Base-by-base conservation (phyloP, 2,329 filamentous ascomycete species). In the Penicillium vulpinum region DNA sequence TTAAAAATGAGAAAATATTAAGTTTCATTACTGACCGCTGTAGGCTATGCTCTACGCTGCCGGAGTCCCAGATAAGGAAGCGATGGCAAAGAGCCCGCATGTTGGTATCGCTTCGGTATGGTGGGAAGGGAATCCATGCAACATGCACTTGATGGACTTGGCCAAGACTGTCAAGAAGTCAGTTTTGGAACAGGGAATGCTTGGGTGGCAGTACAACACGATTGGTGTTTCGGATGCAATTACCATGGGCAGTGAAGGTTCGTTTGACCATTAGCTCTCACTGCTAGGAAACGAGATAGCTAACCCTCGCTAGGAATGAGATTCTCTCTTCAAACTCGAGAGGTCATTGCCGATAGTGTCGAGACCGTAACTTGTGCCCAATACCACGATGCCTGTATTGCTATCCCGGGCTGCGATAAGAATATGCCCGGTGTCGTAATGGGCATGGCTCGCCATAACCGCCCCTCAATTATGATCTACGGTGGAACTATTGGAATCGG, bases 121-220 rank as follows among this genome's bases (percentile, higher is more conserved):
- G 92, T 97, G 92, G 92, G 92, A 97, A 76, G 93, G 93, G 28
- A 97, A 97, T 72, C 91, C 93, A 36, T 97, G 92, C 85, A 96
- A 96, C 52, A 76, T 78, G 71, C 68, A 79, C 88, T 87, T 97
- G 62, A 83, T 95, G 58, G 91, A 96, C 63, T 83, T 97, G 60
- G 93, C 89, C 35, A 92, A 91, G 70, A 89, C 90, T 46, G 90
- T 94, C 67, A 97, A 97, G 77, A 87, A 86, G 65, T 84, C 90
- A 1, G 83, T 97, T 2, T 80, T 89, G 66, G 90, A 89, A 67
- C 85, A 92, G 68, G 89, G 88, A 24, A 96, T 97, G 90, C 81
- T 97, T 24, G 92, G 86, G 41, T 97, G 92, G 92, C 91, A 96
- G 73, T 96, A 92, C 77, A 95, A 94, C 73, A 95, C 92, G 18